These are phyloP conservation scores for Saccharomycopsis sp. DNA, from an alignment of 805 yeast species.

Conservation along the genomic window DNA sequence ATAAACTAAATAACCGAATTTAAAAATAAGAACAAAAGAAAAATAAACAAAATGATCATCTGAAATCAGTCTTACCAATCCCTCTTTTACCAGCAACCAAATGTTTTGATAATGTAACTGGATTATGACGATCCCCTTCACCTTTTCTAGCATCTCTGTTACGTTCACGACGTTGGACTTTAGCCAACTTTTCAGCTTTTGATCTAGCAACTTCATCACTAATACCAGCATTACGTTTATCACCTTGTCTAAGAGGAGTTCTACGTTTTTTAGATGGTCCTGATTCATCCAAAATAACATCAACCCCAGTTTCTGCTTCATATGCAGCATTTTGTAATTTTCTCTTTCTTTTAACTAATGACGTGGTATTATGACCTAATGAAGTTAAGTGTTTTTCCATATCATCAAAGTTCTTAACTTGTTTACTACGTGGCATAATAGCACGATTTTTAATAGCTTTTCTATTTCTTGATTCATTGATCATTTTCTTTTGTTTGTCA, in stretches of 20 bases:
- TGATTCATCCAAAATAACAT: conserved; percentile 55
- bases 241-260: conserved; percentile 50
- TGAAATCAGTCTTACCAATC: conserved; percentile 83
- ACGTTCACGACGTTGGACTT: conserved; percentile 87
- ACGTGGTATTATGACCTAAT: conserved; percentile 77
- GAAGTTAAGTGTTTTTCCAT: conserved; percentile 86
- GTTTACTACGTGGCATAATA: conserved; percentile 82
- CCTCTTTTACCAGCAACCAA: conserved; percentile 95
- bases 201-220: conserved; percentile 69
- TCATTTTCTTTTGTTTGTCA: conserved; percentile 89
- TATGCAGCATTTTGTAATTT: conserved; percentile 29
- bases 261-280: conserved; percentile 31
- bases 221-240: conserved; percentile 81
- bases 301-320: conserved; percentile 53
- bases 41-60: conserved; percentile 47
- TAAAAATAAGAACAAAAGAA: too few relatives aligned
- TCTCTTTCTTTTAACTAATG: conserved; percentile 45
- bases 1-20: too few relatives aligned
- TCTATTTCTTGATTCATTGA: conserved; percentile 75
- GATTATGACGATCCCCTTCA: conserved; percentile 88
- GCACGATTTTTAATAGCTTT: conserved; percentile 81
- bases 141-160: conserved; percentile 88
- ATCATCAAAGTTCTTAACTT: conserved; percentile 60
- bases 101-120: conserved; percentile 85
- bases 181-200: conserved; percentile 79